Base-by-base conservation (phyloP, 192 early-diverging fungal genomes). In the Phycomyces blakesleeanus region DNA sequence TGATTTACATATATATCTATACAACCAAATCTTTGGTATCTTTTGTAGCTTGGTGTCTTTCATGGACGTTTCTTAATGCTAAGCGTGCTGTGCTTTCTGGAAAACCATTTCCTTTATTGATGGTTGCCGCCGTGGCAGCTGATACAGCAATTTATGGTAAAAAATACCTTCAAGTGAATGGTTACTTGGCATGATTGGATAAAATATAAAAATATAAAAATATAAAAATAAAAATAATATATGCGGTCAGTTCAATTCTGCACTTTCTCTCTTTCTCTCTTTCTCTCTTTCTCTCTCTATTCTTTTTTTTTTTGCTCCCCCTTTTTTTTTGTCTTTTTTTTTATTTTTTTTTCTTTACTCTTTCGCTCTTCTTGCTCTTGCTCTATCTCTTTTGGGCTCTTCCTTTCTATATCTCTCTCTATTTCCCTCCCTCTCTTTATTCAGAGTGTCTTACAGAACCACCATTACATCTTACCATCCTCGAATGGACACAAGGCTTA, bases 21-120 rank as follows among this genome's bases (percentile, higher is more conserved):
- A 3, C 0, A 16, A 20, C 25, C 21, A 50, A 29, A 26, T 26
- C n/a, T 12, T 6, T 21, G n/a, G 25, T 41, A 3, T 22, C 22
- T 21, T 47, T 61, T 20, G 42, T 59, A 76, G 74, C 74, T 2
- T 76, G 74, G 74, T 65, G 68, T 71, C 54, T 76, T n/a, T 66
- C 68, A 22, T 76, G 74, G 74, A 21, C 60, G 14, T 70, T 76
- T 55, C 53, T 76, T 15, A 76, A 76, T 49, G 44, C 68, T 2
- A 49, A 54, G 24, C 51, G 21, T 18, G 68, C 68, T 12, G 27
- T 76, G 0, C 15, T 26, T 10, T 63, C 68, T 4, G 56, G 38
- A 21, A 55, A 51, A 20, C 74, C 74, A 25, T 39, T 66, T 5
- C 74, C 74, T 39, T 29, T 70, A n/a, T 18, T 62, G 27, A 24